Evolutionary conservation across 2,329 filamentous ascomycete species (phyloP).

Genomic region (Peltaster fructicola): DNA sequence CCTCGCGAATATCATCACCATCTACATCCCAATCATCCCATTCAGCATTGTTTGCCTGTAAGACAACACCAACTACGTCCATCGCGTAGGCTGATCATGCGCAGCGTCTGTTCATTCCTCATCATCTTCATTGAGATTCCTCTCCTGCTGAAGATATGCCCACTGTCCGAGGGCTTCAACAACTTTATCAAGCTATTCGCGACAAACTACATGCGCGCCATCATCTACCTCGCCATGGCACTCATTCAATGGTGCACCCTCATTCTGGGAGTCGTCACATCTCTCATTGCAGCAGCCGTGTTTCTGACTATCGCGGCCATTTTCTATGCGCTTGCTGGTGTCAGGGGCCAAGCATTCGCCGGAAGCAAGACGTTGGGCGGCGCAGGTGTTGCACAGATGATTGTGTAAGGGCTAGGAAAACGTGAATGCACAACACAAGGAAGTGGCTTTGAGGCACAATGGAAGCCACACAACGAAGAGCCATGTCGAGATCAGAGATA

Average conservation of each 20-base stretch:
- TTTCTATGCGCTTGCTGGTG: constrained; percentile 64
- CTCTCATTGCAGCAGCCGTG: constrained; percentile 71
- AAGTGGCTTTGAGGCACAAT: too few relatives aligned
- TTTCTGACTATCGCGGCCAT: constrained; percentile 57
- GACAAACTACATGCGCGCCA: constrained; percentile 92
- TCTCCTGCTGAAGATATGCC: constrained; percentile 90
- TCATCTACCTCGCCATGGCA: constrained; percentile 67
- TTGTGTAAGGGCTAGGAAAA: constrained; percentile 45
- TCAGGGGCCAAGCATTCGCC: constrained; percentile 74
- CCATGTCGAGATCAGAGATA: too few relatives aligned
- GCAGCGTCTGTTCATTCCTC: constrained; percentile 30
- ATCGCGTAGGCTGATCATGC: constrained; percentile 1
- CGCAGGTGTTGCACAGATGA: constrained; percentile 91
- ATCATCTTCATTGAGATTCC: constrained; percentile 54
- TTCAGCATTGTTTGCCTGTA: constrained; percentile 39
- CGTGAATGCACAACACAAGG: too few relatives aligned
- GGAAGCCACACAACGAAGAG: too few relatives aligned
- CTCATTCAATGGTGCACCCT: constrained; percentile 72
- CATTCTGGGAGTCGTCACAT: constrained; percentile 39
- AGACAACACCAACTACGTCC: constrained; percentile 8
- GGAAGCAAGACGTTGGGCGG: constrained; percentile 94
- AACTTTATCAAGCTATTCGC: constrained; percentile 76
- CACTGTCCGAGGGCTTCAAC: constrained; percentile 81
- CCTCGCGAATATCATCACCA: constrained; percentile 50
- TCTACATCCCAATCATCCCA: constrained; percentile 39